Base-by-base conservation (phyloP, 2,329 filamentous ascomycete species). In the Xylariaceae sp. region DNA sequence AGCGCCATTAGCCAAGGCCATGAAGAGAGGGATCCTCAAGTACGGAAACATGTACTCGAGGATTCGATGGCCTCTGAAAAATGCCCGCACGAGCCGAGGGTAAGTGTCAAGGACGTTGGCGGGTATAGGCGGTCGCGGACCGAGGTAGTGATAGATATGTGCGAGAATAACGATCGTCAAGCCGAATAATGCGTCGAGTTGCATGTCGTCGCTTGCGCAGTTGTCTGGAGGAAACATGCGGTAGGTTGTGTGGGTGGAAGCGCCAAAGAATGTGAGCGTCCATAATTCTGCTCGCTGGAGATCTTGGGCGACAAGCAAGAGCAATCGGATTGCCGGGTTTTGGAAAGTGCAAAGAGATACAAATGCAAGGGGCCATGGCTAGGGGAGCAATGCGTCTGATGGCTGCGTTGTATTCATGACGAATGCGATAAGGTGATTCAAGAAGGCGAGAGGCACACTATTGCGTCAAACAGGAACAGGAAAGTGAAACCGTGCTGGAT, bases 191-290 rank as follows among this genome's bases (percentile, higher is more conserved):
- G 42, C n/a, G 2, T 2, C 2, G 38, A 54, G n/a, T 47, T 50
- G 39, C 42, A 43, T 39, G 1, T 50, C 39, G 13, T 14, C 40
- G 40, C 33, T 5, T 28, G 51, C 47, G 43, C 47, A 47, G 28
- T 54, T 38, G 28, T 54, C 43, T 31, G 51, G 13, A 14, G 44
- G 48, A 48, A 54, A 54, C 33, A 54, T 44, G 40, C 51, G 44
- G 22, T 44, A 38, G 28, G 47, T 36, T 39, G 39, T 54, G 44
- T 50, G 31, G 16, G 51, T 47, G 41, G 33, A 47, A 36, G 40
- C 31, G 14, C 11, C 33, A 43, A 45, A 9, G 19, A 42, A 31
- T 44, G n/a, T 31, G 41, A 54, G 51, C 22, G 36, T 14, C 48
- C 52, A 51, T 48, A 44, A 47, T 48, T 54, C 52, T 22, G 42